These are phyloP conservation scores for Alternaria sp. DNA, from an alignment of 2,329 filamentous ascomycete genomes.

Conservation along the genomic window DNA sequence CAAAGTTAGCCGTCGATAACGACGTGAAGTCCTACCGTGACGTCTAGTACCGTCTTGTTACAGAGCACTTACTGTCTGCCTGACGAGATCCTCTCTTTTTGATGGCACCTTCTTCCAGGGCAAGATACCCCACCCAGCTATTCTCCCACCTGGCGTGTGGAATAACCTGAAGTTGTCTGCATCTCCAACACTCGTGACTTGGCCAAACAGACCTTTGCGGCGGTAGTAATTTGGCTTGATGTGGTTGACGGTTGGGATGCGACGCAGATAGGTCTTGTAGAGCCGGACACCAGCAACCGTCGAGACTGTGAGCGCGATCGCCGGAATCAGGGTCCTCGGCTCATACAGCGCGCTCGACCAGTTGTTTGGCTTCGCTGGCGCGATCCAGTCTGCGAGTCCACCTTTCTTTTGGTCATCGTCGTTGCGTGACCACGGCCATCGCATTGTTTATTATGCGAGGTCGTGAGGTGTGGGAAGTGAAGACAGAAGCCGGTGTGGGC, in stretches of 20 bases:
- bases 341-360: slow-evolving; percentile 64
- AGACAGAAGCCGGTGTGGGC: slow-evolving; percentile 1
- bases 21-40: background rate
- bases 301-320: slow-evolving; percentile 61
- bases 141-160: slow-evolving; percentile 88
- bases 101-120: slow-evolving; percentile 73
- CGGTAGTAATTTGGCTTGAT: slow-evolving; percentile 79
- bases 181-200: slow-evolving; percentile 92
- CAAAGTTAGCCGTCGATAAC: slow-evolving; percentile 16
- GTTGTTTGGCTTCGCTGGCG: slow-evolving; percentile 43
- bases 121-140: slow-evolving; percentile 92
- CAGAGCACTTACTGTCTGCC: slow-evolving; percentile 70
- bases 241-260: slow-evolving; percentile 78
- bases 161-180: slow-evolving; percentile 95
- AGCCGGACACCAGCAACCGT: slow-evolving; percentile 63
- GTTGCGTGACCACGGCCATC: slow-evolving; percentile 50
- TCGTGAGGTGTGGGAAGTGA: slow-evolving; percentile 13
- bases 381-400: slow-evolving; percentile 35
- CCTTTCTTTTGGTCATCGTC: slow-evolving; percentile 38
- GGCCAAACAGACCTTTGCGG: slow-evolving; percentile 77
- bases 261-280: slow-evolving; percentile 76
- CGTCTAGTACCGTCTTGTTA: background rate
- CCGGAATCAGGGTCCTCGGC: slow-evolving; percentile 61
- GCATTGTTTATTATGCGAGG: slow-evolving; percentile 45
- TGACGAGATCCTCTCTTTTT: slow-evolving; percentile 71